phyloP scores from a whole-genome alignment of 345 rosid genomes.

The Hypericum perforatum region DNA sequence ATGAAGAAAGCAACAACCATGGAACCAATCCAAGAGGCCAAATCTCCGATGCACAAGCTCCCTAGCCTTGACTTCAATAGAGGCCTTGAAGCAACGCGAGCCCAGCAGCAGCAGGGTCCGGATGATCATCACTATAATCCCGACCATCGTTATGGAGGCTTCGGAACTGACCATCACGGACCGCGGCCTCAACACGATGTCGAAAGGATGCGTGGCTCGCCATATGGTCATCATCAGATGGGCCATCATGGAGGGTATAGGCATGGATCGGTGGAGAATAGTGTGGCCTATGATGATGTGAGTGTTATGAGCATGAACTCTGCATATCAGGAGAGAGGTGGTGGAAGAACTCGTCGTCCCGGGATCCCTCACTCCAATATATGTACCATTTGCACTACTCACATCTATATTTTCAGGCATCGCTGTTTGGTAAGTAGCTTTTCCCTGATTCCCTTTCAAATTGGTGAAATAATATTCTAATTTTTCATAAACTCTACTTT shows the following conservation, averaged over 20 bases:
- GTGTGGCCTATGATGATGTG: conserved; percentile 22
- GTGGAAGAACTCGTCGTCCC: conserved; percentile 30
- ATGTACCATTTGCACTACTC: conserved; percentile 49
- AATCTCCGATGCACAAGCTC: conserved; percentile 9
- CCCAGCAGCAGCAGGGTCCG: conserved; percentile 4
- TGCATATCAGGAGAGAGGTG: conserved; percentile 13
- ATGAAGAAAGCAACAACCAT: conserved; percentile 12
- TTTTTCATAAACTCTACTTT: too few relatives aligned
- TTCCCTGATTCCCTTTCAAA: too few relatives aligned
- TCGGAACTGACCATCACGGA: not conserved
- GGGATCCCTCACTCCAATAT: conserved; percentile 67
- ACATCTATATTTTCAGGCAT: conserved; percentile 42
- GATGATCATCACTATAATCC: not conserved
- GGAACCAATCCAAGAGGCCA: conserved; percentile 20
- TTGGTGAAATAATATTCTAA: too few relatives aligned
- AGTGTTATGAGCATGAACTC: conserved; percentile 33
- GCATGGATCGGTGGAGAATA: conserved; percentile 8
- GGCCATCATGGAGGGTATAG: not conserved
- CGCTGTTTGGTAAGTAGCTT: conserved; percentile 39
- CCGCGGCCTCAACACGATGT: not conserved
- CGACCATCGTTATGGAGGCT: not conserved
- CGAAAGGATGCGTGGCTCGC: not conserved
- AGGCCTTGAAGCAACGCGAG: conserved; percentile 21
- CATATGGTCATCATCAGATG: not conserved
- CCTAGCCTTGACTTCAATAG: conserved; percentile 42